Percentiles rank a stretch among this genome's conserved stretches.
These are phyloP conservation scores for Fusarium torreyae DNA, from an alignment of 2,329 filamentous ascomycete species.

Conservation along the genomic window DNA sequence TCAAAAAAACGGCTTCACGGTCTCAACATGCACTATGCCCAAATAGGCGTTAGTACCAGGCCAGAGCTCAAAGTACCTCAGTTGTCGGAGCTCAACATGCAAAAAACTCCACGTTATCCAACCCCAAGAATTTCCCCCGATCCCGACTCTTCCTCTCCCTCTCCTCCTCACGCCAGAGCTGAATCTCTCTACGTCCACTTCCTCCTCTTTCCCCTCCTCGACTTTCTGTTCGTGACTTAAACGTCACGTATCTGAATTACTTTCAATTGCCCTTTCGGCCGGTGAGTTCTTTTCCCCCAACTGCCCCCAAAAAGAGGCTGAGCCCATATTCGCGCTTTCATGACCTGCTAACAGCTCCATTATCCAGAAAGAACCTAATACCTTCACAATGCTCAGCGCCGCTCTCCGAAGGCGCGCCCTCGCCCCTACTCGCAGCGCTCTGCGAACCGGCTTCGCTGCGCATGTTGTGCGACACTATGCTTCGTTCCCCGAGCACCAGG, in stretches of 20 bases:
- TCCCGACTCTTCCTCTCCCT: constrained; percentile 52
- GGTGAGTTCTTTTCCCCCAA: constrained; percentile 41
- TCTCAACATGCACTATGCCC: neutral
- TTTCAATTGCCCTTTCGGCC: constrained; percentile 46
- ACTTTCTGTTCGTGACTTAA: constrained; percentile 37
- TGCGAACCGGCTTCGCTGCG: constrained; percentile 67
- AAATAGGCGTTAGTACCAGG: too few relatives aligned
- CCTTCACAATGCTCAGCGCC: constrained; percentile 71
- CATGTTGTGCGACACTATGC: constrained; percentile 77
- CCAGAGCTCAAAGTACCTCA: constrained; percentile 27
- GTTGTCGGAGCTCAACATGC: constrained; percentile 59
- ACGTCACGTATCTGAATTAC: constrained; percentile 43
- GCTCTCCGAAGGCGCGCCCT: constrained; percentile 75
- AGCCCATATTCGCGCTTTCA: constrained; percentile 38
- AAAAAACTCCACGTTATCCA: constrained; percentile 57
- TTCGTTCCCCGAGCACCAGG: constrained; percentile 92
- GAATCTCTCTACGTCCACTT: constrained; percentile 46
- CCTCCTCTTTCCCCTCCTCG: constrained; percentile 34
- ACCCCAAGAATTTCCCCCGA: constrained; percentile 57
- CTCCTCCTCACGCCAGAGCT: constrained; percentile 53
- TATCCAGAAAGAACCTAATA: constrained; percentile 51
- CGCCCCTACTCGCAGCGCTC: constrained; percentile 64
- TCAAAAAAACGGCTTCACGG: neutral
- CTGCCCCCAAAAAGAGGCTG: constrained; percentile 28
- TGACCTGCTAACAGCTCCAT: constrained; percentile 41